phyloP scores from a whole-genome alignment of 768 basidiomycete genomes.

The Leccinum barrowsii region DNA sequence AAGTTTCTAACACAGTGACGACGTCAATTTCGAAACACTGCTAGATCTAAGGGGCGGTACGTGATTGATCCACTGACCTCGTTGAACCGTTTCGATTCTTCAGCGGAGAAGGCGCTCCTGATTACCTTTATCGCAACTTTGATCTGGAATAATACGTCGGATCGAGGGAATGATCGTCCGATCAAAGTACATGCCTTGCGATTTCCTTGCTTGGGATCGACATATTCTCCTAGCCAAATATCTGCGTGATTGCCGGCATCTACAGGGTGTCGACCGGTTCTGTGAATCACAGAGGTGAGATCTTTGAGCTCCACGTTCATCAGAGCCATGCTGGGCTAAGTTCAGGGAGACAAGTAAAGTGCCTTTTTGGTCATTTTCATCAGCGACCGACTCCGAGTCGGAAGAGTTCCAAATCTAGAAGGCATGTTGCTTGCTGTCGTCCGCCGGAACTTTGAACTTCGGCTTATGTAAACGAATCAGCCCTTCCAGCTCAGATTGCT shows the following conservation, averaged over 20 bases:
- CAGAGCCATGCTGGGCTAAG: slow-evolving; percentile 13
- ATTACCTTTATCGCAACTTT: slow-evolving; percentile 30
- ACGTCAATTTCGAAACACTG: not conserved
- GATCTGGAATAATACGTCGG: not conserved
- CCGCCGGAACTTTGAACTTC: too few relatives aligned
- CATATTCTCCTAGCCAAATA: slow-evolving; percentile 21
- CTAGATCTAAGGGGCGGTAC: not conserved
- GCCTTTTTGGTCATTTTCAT: not conserved
- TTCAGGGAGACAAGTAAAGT: not conserved
- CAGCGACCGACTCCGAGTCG: too few relatives aligned
- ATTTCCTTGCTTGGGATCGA: slow-evolving; percentile 7
- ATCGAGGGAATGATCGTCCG: not conserved
- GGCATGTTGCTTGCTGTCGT: too few relatives aligned
- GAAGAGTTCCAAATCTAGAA: too few relatives aligned
- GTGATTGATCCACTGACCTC: slow-evolving; percentile 10
- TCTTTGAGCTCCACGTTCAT: slow-evolving; percentile 20
- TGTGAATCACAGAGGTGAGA: slow-evolving; percentile 15
- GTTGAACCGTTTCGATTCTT: slow-evolving; percentile 18
- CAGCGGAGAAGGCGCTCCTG: slow-evolving; percentile 12
- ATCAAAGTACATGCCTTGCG: slow-evolving; percentile 4
- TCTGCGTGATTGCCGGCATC: slow-evolving; percentile 21
- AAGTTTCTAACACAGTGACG: slow-evolving; percentile 19
- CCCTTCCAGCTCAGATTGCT: not conserved
- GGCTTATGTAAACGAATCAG: too few relatives aligned
- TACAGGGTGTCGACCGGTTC: slow-evolving; percentile 14